Base-by-base conservation (phyloP, 345 rosid species). In the Cardamine occulta region DNA sequence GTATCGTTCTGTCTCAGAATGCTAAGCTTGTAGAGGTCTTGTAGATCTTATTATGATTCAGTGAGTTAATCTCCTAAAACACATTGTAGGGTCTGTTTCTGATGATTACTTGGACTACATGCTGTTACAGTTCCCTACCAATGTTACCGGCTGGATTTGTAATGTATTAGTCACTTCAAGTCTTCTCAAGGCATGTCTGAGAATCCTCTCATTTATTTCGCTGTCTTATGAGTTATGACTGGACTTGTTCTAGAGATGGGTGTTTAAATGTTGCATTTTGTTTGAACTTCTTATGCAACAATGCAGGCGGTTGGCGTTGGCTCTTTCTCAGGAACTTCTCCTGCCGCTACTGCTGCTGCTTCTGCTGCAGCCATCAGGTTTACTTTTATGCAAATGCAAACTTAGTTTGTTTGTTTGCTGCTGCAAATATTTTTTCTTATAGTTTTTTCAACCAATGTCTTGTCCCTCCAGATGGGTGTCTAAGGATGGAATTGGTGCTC, bases 271-370 rank as follows among this genome's bases (percentile, higher is more conserved):
- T 21, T 53, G 40, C 15, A 29, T 49, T 4, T 52, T 34, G 55
- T 77, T 9, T 0, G 0, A 9, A 18, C 37, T 70, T 72, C 52
- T 42, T 72, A 12, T 67, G 52, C 52, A 51, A 75, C 14, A 40
- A 19, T 82, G 75, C 86, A 94, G 98, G 98, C 96, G 15, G 95
- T 95, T 59, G 99, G 99, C 37, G 84, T 89, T 66, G 96, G 95
- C 80, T 90, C 95, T 75, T 86, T 89, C 85, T 86, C 96, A 6
- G 97, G 97, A 63, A 86, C 91, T 18, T 68, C 90, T 4, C 82
- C 95, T 66, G 97, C 98, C 54, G 93, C 97, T 79, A 84, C 98
- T 78, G 97, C 97, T 80, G 98, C 97, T 72, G 94, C 97, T 72
- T 78, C 82, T 53, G 82, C 82, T 53, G 82, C 82, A 44, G 82